Base-by-base conservation (phyloP, 140 eudicot species). In the Senecio squalidus region DNA sequence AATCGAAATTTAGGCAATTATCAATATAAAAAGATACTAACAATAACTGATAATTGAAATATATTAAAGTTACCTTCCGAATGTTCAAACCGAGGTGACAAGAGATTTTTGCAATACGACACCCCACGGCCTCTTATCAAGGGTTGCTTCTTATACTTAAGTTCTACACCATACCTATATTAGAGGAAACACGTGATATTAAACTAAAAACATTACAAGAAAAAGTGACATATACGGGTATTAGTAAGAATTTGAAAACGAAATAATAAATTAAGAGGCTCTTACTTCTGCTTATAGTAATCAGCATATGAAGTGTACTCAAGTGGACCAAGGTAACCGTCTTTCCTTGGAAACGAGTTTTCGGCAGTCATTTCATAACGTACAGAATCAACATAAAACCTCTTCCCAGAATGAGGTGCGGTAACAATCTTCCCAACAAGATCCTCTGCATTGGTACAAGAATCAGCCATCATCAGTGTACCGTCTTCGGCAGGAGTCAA, bases 301-400 rank as follows among this genome's bases (percentile, higher is more conserved):
- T 87, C 95, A 36, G 96, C 95, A 82, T 87, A 92, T 33, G 96
- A 86, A 64, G 96, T 92, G 77, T 92, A 92, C 86, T 92, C 98
- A 66, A 92, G 79, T 53, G 98, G 98, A 60, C 98, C 98, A 52
- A 92, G 96, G 70, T 92, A 92, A 15, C 98, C 98, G 58, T 92
- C 98, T 79, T 92, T 92, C 86, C 98, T 87, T 10, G 98, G 98
- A 70, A 92, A 92, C n/a, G 98, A 87, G 68, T 87, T 92, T 68
- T 84, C 95, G 0, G 98, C 96, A 4, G 93, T 92, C 96, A 92
- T 87, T 64, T 92, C 98, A 77, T 52, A 79, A 14, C 98, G 80
- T 21, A 92, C 78, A 51, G 89, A 92, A 71, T 92, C 96, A 28
- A 92, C 96, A 68, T 84, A 87, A 70, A 92, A 92, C 78, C 98